These are phyloP conservation scores for Mycena chlorophos DNA, from an alignment of 768 basidiomycete genomes.

Conservation along the genomic window DNA sequence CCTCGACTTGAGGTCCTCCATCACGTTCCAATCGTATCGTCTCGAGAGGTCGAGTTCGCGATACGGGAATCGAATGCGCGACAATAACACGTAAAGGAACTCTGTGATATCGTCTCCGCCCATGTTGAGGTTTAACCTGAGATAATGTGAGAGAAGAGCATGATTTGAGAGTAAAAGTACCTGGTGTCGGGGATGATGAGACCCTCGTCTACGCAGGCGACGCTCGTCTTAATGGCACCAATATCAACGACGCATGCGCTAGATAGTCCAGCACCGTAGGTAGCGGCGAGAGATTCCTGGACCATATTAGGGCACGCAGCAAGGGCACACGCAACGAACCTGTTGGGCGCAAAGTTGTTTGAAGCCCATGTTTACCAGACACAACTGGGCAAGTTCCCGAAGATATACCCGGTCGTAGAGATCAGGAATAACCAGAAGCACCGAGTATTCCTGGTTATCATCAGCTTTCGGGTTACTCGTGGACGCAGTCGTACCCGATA, in stretches of 20 bases:
- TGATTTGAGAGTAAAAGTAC: conserved; percentile 37
- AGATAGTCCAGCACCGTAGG: conserved; percentile 93
- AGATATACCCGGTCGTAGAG: conserved; percentile 86
- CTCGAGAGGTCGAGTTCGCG: conserved; percentile 73
- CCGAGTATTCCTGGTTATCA: conserved; percentile 70
- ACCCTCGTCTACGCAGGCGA: conserved; percentile 95
- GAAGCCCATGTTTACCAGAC: conserved; percentile 84
- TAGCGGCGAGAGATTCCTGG: conserved; percentile 89
- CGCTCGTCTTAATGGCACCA: conserved; percentile 78
- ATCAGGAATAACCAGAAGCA: conserved; percentile 89
- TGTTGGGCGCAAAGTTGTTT: conserved; percentile 92
- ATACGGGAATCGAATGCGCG: conserved; percentile 86
- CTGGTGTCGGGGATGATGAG: conserved; percentile 84
- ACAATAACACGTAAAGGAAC: conserved; percentile 77
- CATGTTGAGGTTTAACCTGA: conserved; percentile 77
- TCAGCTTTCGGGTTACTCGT: background rate
- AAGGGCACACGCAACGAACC: conserved; percentile 38
- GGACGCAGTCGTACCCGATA: conserved; percentile 52
- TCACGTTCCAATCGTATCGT: conserved; percentile 84
- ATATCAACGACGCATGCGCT: conserved; percentile 96
- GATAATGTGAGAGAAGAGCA: background rate
- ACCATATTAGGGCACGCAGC: conserved; percentile 1
- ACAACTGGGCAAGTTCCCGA: conserved; percentile 68
- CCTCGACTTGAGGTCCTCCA: conserved; percentile 87
- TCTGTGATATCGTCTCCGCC: conserved; percentile 96